Evolutionary conservation across 2,329 filamentous ascomycete genomes (phyloP), one percentile per base, ranked within the genome.

Genomic region (Pseudocercospora cruenta): DNA sequence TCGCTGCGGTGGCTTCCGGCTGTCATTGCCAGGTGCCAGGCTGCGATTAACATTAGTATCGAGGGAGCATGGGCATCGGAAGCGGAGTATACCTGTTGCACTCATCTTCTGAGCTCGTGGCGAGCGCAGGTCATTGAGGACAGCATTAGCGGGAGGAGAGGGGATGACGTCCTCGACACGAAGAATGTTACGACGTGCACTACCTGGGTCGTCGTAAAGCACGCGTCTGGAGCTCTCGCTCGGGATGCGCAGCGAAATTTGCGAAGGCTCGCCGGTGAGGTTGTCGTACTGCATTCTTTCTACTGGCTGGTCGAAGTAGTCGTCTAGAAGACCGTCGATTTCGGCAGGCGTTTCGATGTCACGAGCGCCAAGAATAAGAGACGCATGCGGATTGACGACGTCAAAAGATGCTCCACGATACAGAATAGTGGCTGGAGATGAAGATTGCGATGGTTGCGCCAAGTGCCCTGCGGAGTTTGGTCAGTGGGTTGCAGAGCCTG

Each of bases 381-480:
- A 78, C 49, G 70, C 72, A 70, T 77, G 76, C 21, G 76, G 76
- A 58, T 78, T 78, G 12, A 78, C 71, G 10, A 78, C 66, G 61
- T 78, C 75, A 63, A 78, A 78, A 1, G 75, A 77, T 19, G 75
- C 70, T 36, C 76, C 76, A n/a, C 63, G 67, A 64, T 75, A 77
- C 57, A 73, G 73, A 26, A 78, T 51, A 16, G 71, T 76, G 19
- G 74, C 68, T 59, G 73, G 73, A 21, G 57, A 67, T 49, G 71
- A 67, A 19, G 73, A 67, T 69, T 36, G 65, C 24, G 43, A 54
- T 47, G 22, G 65, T 24, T 67, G 63, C 24, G 31, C 49, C 26
- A 70, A 59, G 33, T 74, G 67, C 33, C 67, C 71, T 76, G 53
- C n/a, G 21, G 1, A 26, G 10, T 28, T 43, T 62, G 51, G 65